A percentile compares a stretch with the other conserved stretches of the same genome.
phyloP scores from a whole-genome alignment of 1,284 basidiomycete genomes.

The Ganoderma lingzhi region DNA sequence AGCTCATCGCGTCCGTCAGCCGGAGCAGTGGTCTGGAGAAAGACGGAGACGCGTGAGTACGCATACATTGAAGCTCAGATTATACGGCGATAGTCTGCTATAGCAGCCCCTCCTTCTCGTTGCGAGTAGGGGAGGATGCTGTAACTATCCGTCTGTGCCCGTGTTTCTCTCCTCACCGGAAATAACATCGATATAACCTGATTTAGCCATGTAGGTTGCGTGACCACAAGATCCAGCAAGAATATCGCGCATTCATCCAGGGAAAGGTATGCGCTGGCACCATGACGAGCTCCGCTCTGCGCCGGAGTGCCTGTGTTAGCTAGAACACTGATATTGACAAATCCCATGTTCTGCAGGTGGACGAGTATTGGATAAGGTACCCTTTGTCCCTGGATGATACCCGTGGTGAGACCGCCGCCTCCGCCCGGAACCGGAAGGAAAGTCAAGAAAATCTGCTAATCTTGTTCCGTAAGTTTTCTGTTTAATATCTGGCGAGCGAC shows the following conservation, averaged over 20 bases:
- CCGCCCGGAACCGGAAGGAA: constrained; percentile 53
- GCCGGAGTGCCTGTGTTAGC: not conserved
- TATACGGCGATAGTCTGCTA: not conserved
- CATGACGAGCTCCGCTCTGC: not conserved
- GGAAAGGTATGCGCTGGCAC: constrained; percentile 56
- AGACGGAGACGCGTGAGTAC: constrained; percentile 72
- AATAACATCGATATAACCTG: constrained; percentile 24
- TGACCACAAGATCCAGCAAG: constrained; percentile 61
- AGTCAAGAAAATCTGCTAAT: constrained; percentile 73
- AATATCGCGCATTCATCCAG: constrained; percentile 69
- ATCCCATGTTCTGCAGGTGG: constrained; percentile 47
- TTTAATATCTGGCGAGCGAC: not conserved
- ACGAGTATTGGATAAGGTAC: constrained; percentile 51
- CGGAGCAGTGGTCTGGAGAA: constrained; percentile 75
- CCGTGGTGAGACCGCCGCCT: constrained; percentile 31
- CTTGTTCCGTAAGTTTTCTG: constrained; percentile 60
- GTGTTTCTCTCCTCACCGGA: not conserved
- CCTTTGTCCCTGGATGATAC: constrained; percentile 39
- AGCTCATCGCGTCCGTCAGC: constrained; percentile 72
- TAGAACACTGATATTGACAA: constrained; percentile 5
- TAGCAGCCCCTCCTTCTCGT: not conserved
- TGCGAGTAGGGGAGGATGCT: not conserved
- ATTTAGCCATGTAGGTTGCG: constrained; percentile 58
- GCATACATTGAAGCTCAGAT: not conserved
- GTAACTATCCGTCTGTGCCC: not conserved